Conservation (phyloP, 257 asterid genomes). For the Plantago major region DNA sequence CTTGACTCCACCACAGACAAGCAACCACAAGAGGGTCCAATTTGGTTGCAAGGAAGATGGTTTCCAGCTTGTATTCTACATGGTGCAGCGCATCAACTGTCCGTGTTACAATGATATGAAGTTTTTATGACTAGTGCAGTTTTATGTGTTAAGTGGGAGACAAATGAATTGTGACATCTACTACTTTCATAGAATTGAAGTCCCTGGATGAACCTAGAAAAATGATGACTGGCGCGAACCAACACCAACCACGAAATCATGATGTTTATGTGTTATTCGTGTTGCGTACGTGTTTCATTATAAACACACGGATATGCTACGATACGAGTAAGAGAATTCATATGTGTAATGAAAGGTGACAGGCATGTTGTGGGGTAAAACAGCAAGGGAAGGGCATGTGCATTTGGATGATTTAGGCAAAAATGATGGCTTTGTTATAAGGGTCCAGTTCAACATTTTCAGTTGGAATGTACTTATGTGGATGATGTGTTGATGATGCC, state of each 20-base stretch:
- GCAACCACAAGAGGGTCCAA: no score
- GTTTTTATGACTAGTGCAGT: background rate
- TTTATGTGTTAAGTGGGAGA: background rate
- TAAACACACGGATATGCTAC: background rate
- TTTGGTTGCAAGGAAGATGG: no score
- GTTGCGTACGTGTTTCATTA: background rate
- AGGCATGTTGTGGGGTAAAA: constrained; percentile 13
- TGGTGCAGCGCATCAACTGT: background rate
- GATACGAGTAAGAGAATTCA: no score
- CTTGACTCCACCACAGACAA: constrained; percentile 1
- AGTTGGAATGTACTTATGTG: constrained; percentile 15
- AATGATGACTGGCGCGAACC: background rate
- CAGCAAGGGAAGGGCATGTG: constrained; percentile 20
- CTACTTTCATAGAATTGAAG: background rate
- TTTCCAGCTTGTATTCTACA: background rate
- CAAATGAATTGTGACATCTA: background rate
- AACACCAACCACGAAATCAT: no score
- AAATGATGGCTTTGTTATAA: constrained; percentile 25
- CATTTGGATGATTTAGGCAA: constrained; percentile 30
- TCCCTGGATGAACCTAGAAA: background rate
- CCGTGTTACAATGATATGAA: background rate
- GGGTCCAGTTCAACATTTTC: constrained; percentile 23
- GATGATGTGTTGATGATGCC: constrained; percentile 19
- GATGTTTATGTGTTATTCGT: no score
- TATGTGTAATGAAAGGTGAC: constrained; percentile 8